These are phyloP conservation scores for Colletotrichum euphorbiae DNA, from an alignment of 2,329 filamentous ascomycete species.

Conservation along the genomic window DNA sequence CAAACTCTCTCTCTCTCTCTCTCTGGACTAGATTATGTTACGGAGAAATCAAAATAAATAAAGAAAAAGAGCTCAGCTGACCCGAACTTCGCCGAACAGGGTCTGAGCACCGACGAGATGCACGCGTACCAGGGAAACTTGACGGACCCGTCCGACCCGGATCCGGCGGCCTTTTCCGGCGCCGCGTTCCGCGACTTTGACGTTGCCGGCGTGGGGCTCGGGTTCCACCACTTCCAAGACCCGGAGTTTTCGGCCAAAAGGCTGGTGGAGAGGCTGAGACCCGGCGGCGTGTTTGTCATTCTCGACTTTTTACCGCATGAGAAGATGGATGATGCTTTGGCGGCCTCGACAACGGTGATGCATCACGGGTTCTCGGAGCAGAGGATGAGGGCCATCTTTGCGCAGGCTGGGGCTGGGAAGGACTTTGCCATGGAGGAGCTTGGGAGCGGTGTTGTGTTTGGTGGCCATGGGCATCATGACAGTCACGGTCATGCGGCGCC, in stretches of 20 bases:
- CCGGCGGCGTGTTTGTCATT: slow-evolving; percentile 75
- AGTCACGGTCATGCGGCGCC: slow-evolving; percentile 42
- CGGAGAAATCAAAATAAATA: too few species aligned
- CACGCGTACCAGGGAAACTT: slow-evolving; percentile 69
- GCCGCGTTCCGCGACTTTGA: slow-evolving; percentile 78
- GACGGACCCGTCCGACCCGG: slow-evolving; percentile 56
- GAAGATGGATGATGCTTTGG: slow-evolving; percentile 42
- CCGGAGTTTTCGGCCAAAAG: slow-evolving; percentile 68
- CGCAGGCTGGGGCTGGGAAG: slow-evolving; percentile 67
- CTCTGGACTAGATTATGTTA: background rate
- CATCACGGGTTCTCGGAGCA: slow-evolving; percentile 74
- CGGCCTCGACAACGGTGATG: slow-evolving; percentile 63
- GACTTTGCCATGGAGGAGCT: slow-evolving; percentile 70
- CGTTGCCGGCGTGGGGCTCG: slow-evolving; percentile 70
- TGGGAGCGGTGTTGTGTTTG: slow-evolving; percentile 61
- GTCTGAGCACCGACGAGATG: slow-evolving; percentile 64
- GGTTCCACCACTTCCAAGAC: slow-evolving; percentile 76
- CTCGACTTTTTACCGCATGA: slow-evolving; percentile 74
- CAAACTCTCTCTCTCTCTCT: slow-evolving; percentile 8
- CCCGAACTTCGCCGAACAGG: slow-evolving; percentile 49
- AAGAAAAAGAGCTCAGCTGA: slow-evolving; percentile 7
- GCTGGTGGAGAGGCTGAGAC: slow-evolving; percentile 70
- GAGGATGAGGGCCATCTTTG: slow-evolving; percentile 70
- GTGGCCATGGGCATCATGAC: slow-evolving; percentile 31
- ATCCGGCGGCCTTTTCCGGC: slow-evolving; percentile 67